Conservation (phyloP, 75 land plant genomes). For the Selaginella tamariscina region DNA sequence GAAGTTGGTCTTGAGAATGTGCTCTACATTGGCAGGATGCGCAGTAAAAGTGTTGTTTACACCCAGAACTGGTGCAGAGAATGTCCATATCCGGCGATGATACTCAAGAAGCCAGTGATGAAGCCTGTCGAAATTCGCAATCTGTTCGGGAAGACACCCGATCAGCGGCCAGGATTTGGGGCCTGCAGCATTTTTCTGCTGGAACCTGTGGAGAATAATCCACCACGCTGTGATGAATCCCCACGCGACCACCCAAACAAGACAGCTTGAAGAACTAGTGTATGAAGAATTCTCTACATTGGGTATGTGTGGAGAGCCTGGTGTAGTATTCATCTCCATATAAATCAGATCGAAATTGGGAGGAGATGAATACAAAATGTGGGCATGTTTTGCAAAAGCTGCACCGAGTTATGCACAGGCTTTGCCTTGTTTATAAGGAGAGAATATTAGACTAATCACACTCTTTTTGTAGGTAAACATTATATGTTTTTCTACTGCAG, state of each 20-base stretch:
- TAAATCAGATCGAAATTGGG: too few relatives aligned
- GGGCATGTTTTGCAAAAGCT: too few relatives aligned
- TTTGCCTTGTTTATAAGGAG: too few relatives aligned
- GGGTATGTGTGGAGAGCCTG: too few relatives aligned
- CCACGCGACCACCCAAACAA: not conserved
- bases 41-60: conserved; percentile 18
- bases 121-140: conserved; percentile 8
- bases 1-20: conserved; percentile 1
- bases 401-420: too few relatives aligned
- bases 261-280: too few relatives aligned
- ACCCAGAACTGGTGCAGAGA: conserved; percentile 49
- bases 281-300: too few relatives aligned
- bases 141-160: not conserved
- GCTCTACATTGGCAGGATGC: not conserved
- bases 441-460: too few relatives aligned
- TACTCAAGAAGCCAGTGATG: conserved; percentile 4
- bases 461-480: too few relatives aligned
- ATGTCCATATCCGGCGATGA: conserved; percentile 26
- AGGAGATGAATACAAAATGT: too few relatives aligned
- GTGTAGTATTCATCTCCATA: too few relatives aligned
- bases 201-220: not conserved
- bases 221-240: not conserved
- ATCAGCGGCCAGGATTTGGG: conserved; percentile 11
- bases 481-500: too few relatives aligned
- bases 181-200: not conserved